Conservation (phyloP, 140 eudicot genomes). For the Flaveria floridana region DNA sequence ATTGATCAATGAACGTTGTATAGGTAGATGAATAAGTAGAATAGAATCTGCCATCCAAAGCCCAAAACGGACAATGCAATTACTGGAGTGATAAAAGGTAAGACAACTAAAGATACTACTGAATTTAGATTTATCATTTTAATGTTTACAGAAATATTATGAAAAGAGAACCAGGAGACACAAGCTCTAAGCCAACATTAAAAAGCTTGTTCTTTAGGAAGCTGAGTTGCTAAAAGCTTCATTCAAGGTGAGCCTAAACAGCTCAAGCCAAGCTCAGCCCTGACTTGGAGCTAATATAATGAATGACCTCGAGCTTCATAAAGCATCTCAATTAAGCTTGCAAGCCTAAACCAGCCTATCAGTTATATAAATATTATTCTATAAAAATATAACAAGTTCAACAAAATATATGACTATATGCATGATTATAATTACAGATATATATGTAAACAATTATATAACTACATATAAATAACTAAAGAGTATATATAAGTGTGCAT, state of each 20-base stretch:
- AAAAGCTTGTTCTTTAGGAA: background rate
- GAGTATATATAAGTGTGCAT: background rate
- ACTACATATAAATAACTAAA: background rate
- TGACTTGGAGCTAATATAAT: background rate
- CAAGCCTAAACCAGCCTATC: background rate
- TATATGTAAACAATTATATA: background rate
- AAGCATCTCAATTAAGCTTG: background rate
- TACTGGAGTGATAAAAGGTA: background rate
- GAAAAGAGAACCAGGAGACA: background rate
- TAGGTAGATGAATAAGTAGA: slow-evolving; percentile 13
- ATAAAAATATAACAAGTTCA: background rate
- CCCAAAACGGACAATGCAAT: slow-evolving; percentile 6
- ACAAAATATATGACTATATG: background rate
- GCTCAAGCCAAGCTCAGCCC: background rate
- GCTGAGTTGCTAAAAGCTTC: background rate
- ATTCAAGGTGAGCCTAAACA: background rate
- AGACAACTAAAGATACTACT: slow-evolving; percentile 6
- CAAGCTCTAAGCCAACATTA: background rate
- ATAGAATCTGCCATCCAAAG: background rate
- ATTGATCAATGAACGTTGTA: background rate
- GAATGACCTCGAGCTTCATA: background rate
- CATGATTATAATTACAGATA: background rate
- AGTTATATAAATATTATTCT: background rate
- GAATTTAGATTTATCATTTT: background rate
- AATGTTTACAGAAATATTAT: background rate